A percentile compares a stretch with the other conserved stretches of the same genome.
Evolutionary conservation across 2,329 filamentous ascomycete genomes (phyloP).

Genomic region (Fusarium musae): DNA sequence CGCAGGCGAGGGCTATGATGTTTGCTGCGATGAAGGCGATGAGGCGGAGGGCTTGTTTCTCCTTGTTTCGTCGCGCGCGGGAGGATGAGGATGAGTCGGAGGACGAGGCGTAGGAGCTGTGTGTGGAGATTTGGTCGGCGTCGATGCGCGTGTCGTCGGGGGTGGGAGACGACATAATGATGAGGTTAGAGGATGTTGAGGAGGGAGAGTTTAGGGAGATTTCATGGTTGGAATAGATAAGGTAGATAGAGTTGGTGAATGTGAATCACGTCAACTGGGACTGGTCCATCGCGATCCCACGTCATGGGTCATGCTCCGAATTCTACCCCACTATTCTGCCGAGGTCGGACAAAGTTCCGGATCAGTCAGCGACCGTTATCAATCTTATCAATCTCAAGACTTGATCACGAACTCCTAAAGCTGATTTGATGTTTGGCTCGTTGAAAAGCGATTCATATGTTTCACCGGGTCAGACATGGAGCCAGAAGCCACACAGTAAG

Average conservation of each 20-base stretch:
- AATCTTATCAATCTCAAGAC: slow-evolving; percentile 4
- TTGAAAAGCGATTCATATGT: not conserved
- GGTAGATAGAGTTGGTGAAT: not conserved
- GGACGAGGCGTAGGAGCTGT: slow-evolving; percentile 41
- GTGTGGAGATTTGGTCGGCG: slow-evolving; percentile 40
- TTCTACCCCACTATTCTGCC: slow-evolving; percentile 20
- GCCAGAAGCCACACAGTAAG: no score
- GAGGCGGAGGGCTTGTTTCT: slow-evolving; percentile 52
- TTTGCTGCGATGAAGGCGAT: slow-evolving; percentile 66
- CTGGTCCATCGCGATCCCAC: slow-evolving; percentile 32
- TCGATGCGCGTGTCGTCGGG: slow-evolving; percentile 36
- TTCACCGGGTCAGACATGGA: not conserved
- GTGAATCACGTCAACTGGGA: slow-evolving; percentile 30
- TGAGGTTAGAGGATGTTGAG: not conserved
- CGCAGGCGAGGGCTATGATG: slow-evolving; percentile 77
- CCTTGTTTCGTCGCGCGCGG: slow-evolving; percentile 39
- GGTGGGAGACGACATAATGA: slow-evolving; percentile 37
- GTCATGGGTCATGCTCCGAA: slow-evolving; percentile 33
- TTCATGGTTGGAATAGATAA: slow-evolving; percentile 13
- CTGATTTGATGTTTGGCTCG: not conserved
- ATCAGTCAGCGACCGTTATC: not conserved
- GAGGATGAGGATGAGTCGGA: slow-evolving; percentile 34
- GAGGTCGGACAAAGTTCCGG: slow-evolving; percentile 13
- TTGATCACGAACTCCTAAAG: not conserved
- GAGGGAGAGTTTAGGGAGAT: not conserved